Evolutionary conservation across 345 rosid species (phyloP).

Genomic region (Brassica nigra): DNA sequence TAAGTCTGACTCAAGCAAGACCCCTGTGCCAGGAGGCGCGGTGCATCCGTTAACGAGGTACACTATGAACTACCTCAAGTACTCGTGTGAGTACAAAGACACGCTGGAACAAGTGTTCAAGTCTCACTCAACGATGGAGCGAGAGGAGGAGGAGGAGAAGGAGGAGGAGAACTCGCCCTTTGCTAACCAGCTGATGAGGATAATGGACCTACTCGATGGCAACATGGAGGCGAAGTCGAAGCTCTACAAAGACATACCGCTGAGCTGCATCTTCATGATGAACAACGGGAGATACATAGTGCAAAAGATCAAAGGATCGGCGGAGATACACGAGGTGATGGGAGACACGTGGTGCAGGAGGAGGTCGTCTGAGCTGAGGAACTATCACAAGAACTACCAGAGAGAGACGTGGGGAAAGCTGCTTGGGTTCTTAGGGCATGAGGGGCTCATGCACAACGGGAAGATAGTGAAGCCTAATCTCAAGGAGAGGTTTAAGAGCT

Average conservation of each 20-base stretch:
- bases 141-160: slow-evolving; percentile 48
- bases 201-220: slow-evolving; percentile 70
- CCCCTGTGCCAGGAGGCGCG: slow-evolving; percentile 81
- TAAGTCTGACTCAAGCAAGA: slow-evolving; percentile 66
- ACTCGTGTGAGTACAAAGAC: slow-evolving; percentile 70
- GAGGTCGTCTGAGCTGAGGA: slow-evolving; percentile 70
- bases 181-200: slow-evolving; percentile 54
- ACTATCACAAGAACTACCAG: slow-evolving; percentile 77
- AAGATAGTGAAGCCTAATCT: slow-evolving; percentile 75
- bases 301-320: slow-evolving; percentile 72
- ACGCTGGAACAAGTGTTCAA: slow-evolving; percentile 85
- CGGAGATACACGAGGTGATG: slow-evolving; percentile 60
- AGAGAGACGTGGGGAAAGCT: slow-evolving; percentile 86
- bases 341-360: slow-evolving; percentile 79
- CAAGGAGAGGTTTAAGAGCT: slow-evolving; percentile 88
- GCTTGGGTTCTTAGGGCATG: slow-evolving; percentile 63
- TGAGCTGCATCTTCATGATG: slow-evolving; percentile 90
- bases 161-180: slow-evolving; percentile 40
- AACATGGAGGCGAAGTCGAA: slow-evolving; percentile 67
- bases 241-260: slow-evolving; percentile 64
- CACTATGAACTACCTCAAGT: slow-evolving; percentile 78
- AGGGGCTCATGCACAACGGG: slow-evolving; percentile 69
- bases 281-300: slow-evolving; percentile 93
- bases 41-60: slow-evolving; percentile 90
- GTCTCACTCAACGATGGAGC: slow-evolving; percentile 70